A percentile compares a stretch with the other conserved stretches of the same genome.
Evolutionary conservation across 371 early-diverging fungal species (phyloP).

Genomic region (Mortierella sp.): DNA sequence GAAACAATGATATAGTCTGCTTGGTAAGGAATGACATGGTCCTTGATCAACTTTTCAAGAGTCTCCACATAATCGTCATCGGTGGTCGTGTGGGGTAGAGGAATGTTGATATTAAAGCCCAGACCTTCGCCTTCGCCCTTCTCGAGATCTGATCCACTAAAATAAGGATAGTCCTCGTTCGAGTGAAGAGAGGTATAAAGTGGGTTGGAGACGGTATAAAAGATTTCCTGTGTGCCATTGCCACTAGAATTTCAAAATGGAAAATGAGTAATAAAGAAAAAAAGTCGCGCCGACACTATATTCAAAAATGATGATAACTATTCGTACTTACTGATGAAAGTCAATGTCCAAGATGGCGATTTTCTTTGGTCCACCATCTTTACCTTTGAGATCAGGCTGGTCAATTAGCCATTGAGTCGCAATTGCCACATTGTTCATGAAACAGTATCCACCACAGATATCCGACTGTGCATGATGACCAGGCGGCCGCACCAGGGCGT

Average conservation of each 20-base stretch:
- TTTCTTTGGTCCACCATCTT: slow-evolving; percentile 55
- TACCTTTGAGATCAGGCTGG: slow-evolving; percentile 28
- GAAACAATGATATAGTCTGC: slow-evolving; percentile 68
- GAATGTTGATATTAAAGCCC: slow-evolving; percentile 80
- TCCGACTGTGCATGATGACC: slow-evolving; percentile 73
- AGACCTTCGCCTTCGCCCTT: slow-evolving; percentile 66
- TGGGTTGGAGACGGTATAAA: slow-evolving; percentile 69
- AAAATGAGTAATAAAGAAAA: background rate
- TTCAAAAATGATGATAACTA: too few relatives aligned
- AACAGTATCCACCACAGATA: slow-evolving; percentile 71
- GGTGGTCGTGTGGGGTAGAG: slow-evolving; percentile 63
- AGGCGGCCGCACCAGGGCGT: slow-evolving; percentile 79
- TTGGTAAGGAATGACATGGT: slow-evolving; percentile 54
- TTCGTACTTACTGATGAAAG: slow-evolving; percentile 70
- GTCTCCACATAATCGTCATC: slow-evolving; percentile 62
- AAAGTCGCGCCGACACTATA: background rate
- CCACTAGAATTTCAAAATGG: slow-evolving; percentile 59
- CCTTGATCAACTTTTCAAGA: slow-evolving; percentile 48
- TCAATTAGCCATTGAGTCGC: slow-evolving; percentile 69
- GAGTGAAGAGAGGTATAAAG: slow-evolving; percentile 71
- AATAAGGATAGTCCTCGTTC: slow-evolving; percentile 65
- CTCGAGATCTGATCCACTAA: slow-evolving; percentile 73
- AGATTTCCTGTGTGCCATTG: slow-evolving; percentile 81
- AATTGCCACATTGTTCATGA: slow-evolving; percentile 72
- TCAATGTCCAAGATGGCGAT: slow-evolving; percentile 71